Evolutionary conservation across 2,329 filamentous ascomycete genomes (phyloP).

Genomic region (Parastagonospora nodorum): DNA sequence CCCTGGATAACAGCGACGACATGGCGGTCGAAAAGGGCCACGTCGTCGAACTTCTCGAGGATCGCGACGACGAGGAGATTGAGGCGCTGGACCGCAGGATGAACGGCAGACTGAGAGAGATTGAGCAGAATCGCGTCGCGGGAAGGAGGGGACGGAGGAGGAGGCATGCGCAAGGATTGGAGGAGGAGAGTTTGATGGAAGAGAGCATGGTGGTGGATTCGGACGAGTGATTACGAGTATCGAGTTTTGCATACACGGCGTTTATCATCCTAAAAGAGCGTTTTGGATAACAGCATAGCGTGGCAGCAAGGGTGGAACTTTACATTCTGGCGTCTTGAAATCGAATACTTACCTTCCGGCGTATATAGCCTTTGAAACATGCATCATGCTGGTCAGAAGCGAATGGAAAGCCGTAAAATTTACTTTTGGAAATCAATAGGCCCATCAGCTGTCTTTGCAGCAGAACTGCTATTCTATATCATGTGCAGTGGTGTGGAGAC

Average conservation of each 20-base stretch:
- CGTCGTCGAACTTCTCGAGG: slow-evolving; percentile 4
- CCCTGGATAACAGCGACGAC: slow-evolving; percentile 54
- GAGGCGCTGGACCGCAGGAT: slow-evolving; percentile 62
- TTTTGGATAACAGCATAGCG: slow-evolving; percentile 2
- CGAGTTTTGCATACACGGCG: not conserved
- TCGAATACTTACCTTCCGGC: too few species aligned
- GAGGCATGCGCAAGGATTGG: slow-evolving; percentile 52
- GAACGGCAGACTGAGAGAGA: slow-evolving; percentile 56
- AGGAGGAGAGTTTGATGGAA: slow-evolving; percentile 47
- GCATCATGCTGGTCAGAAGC: too few species aligned
- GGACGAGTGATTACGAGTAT: slow-evolving; percentile 53
- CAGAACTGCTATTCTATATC: too few species aligned
- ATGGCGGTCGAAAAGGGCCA: not conserved
- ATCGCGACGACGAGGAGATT: slow-evolving; percentile 40
- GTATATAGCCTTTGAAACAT: too few species aligned
- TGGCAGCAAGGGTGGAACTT: not conserved
- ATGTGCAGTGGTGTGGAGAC: too few species aligned
- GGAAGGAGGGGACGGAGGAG: slow-evolving; percentile 55
- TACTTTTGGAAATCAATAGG: too few species aligned
- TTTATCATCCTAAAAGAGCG: not conserved
- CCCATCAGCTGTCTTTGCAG: too few species aligned
- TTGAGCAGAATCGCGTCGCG: slow-evolving; percentile 58
- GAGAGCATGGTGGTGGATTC: slow-evolving; percentile 63
- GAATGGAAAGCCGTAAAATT: too few species aligned
- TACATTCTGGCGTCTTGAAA: too few species aligned